Base-by-base conservation (phyloP, 495 filamentous ascomycete species). In the Platismatia glauca region DNA sequence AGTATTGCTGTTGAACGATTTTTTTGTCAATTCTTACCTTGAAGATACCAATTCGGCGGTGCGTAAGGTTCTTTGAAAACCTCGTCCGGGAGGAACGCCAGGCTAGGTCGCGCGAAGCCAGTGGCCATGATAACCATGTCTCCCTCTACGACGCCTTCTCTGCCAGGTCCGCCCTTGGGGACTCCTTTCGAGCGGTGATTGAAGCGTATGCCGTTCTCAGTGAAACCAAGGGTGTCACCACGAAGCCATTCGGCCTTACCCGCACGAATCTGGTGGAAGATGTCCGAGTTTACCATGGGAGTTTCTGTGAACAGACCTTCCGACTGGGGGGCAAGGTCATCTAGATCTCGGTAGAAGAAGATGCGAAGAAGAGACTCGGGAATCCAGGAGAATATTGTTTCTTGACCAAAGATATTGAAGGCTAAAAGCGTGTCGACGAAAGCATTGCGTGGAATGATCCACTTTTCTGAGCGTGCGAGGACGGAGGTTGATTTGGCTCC, bases 61-160 rank as follows among this genome's bases (percentile, higher is more conserved):
- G 75, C 75, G 69, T 93, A 92, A 6, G 86, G 82, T 60, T 87
- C 78, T 27, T 84, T 74, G 71, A 91, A 92, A 58, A 79, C 84
- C 13, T 87, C 79, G 3, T 84, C 74, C 0, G 90, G 90, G 4
- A 95, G 76, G 72, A 95, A 93, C 9, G 71, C 73, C 15, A 95
- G 78, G 16, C 81, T 79, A 0, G 90, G 90, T 7, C 89, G 81
- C 50, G 87, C 78, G 72, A 82, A 94, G 6, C 90, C 90, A 1
- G 90, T 95, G 1, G 90, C 90, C 82, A 93, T 86, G 48, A 93
- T 85, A 35, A 90, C 83, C 15, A 94, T 82, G 64, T 94, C 90
- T 24, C 82, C 88, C 58, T 83, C 72, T 33, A 94, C 77, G 13
- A 86, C 65, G 2, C 78, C 74, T 59, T 86, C 79, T 22, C 74